Base-by-base conservation (phyloP, 257 asterid species). In the Apocynum venetum region DNA sequence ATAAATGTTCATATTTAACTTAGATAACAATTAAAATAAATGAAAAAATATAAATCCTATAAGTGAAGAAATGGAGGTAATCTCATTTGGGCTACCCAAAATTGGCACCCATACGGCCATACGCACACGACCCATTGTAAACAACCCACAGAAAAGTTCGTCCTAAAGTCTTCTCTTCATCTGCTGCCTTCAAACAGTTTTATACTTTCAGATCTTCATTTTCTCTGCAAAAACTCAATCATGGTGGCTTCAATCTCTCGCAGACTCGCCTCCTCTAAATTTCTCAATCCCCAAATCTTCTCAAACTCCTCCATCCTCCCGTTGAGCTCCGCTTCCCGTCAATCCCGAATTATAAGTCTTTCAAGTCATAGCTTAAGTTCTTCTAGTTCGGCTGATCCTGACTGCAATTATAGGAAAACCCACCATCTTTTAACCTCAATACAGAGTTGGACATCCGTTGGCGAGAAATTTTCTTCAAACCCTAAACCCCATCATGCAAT, bases 231-330 rank as follows among this genome's bases (percentile, higher is more conserved):
- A 43, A 65, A 41, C 14, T 7, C 13, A 12, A 17, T 19, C 63
- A 80, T 68, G 83, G 76, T 76, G 4, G 25, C 48, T 38, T 8
- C 76, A 44, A 20, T 74, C 64, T 81, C 72, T 52, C 76, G 78
- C 53, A 63, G 78, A 52, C 51, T 76, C 43, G 11, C 67, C 67
- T 71, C 74, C 56, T 69, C 83, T 47, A 63, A 61, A 63, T 51
- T 77, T 59, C 72, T 68, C 52, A 81, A 72, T 8, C 13, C 81
- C 53, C 72, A 44, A 36, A 38, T 61, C 13, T 72, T 61, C 14
- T 69, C 83, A 2, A 13, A 44, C 38, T 67, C 79, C 11, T 46
- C 61, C 49, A 1, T 2, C 17, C 75, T 44, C 59, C 78, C 61
- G n/a, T 66, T 19, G 53, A 67, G 31, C 67, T 55, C 53, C 43